phyloP scores from a whole-genome alignment of 2,329 filamentous ascomycete species.

The Sphaerulina musiva region DNA sequence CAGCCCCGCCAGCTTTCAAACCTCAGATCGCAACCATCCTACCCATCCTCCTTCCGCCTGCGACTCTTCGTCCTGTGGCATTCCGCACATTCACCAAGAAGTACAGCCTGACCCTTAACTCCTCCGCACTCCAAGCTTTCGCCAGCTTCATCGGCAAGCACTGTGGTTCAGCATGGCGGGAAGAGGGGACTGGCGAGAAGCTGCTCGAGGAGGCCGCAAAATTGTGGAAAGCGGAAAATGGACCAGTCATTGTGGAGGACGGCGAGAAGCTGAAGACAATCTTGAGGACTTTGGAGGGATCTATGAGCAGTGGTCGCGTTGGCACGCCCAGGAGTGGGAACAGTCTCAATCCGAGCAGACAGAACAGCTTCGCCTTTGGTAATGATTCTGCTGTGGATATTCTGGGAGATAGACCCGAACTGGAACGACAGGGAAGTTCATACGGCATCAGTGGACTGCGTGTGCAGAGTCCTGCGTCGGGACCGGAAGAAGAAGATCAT shows the following conservation, averaged over 20 bases:
- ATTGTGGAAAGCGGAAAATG: conserved; percentile 83
- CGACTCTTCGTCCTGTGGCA: conserved; percentile 79
- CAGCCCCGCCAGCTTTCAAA: conserved; percentile 45
- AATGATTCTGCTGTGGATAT: conserved; percentile 29
- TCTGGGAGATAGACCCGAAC: conserved; percentile 29
- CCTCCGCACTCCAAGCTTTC: conserved; percentile 74
- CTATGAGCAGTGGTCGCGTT: conserved; percentile 79
- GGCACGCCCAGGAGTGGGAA: conserved; percentile 44
- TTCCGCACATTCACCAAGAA: conserved; percentile 98
- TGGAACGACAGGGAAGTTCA: conserved; percentile 56
- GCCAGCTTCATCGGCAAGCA: conserved; percentile 86
- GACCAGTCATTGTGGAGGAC: conserved; percentile 86
- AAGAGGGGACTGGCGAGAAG: conserved; percentile 86
- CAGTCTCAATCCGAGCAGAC: conserved; percentile 45
- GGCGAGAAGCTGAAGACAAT: conserved; percentile 66
- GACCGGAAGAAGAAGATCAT: conserved; percentile 49
- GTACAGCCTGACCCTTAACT: conserved; percentile 86
- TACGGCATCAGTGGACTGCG: conserved; percentile 50
- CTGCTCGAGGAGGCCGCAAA: conserved; percentile 87
- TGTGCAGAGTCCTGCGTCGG: conserved; percentile 37
- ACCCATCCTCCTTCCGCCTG: conserved; percentile 80
- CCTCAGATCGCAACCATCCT: conserved; percentile 61
- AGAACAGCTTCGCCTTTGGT: conserved; percentile 60
- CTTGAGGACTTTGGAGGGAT: conserved; percentile 73
- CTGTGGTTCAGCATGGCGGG: conserved; percentile 93